Evolutionary conservation across 495 filamentous ascomycete genomes (phyloP).

Genomic region (Viridothelium virens): DNA sequence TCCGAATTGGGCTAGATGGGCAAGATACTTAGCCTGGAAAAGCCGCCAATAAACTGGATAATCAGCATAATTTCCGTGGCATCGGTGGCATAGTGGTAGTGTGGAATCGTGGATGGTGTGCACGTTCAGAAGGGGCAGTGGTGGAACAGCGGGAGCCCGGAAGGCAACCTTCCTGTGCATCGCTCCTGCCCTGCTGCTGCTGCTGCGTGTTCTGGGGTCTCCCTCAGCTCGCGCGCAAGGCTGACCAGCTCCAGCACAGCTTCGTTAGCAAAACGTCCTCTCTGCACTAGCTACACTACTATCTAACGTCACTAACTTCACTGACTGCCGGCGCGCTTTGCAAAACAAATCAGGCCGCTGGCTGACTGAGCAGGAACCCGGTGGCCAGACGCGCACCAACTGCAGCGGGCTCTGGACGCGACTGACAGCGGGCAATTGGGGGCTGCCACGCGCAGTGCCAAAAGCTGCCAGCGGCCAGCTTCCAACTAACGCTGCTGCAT

Average conservation of each 20-base stretch:
- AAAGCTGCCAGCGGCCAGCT: background rate
- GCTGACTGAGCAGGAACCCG: background rate
- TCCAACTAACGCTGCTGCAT: slow-evolving; percentile 8
- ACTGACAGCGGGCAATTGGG: slow-evolving; percentile 6
- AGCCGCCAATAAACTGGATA: background rate
- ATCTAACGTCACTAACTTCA: too few relatives aligned
- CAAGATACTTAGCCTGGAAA: background rate
- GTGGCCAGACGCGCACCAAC: slow-evolving; percentile 8
- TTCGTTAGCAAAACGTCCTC: background rate
- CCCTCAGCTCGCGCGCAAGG: background rate
- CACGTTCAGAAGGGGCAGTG: slow-evolving; percentile 9
- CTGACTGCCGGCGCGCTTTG: too few relatives aligned
- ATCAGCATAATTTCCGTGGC: slow-evolving; percentile 10
- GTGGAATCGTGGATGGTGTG: background rate
- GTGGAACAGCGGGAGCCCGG: slow-evolving; percentile 10
- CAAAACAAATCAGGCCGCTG: too few relatives aligned
- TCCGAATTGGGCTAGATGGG: background rate
- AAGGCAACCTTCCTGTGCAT: slow-evolving; percentile 3
- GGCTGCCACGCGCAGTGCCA: slow-evolving; percentile 10
- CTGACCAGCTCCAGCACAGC: background rate
- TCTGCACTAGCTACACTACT: background rate
- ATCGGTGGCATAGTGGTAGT: background rate
- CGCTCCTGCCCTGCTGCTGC: too few relatives aligned
- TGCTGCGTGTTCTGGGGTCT: too few relatives aligned
- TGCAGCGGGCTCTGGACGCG: background rate